Evolutionary conservation across 2,329 filamentous ascomycete genomes (phyloP).

Genomic region (Phaeophleospora eucalypticola): DNA sequence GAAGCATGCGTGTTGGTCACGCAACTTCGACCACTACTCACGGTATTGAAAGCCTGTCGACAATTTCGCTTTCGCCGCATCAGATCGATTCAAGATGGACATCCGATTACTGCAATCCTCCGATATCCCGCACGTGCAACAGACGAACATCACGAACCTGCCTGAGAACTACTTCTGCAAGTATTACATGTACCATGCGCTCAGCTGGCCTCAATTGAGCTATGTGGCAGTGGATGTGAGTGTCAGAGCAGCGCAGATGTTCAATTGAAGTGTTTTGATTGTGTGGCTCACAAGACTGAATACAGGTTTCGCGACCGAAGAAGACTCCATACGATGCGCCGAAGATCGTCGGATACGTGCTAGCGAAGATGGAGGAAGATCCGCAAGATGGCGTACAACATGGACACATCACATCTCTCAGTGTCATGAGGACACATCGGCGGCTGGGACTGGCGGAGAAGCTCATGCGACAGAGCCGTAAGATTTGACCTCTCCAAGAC

Average conservation of each 20-base stretch:
- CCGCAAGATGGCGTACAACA: slow-evolving; percentile 85
- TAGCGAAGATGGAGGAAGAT: slow-evolving; percentile 99
- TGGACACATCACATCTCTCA: slow-evolving; percentile 92
- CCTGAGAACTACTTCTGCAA: slow-evolving; percentile 99
- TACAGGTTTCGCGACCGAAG: slow-evolving; percentile 65
- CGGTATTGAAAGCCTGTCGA: too few species aligned
- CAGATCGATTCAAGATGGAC: too few species aligned
- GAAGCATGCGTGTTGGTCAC: too few species aligned
- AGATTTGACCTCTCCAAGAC: slow-evolving; percentile 36
- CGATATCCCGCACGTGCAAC: slow-evolving; percentile 89
- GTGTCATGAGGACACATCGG: slow-evolving; percentile 93
- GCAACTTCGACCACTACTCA: too few species aligned
- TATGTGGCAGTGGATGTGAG: slow-evolving; percentile 85
- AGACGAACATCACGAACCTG: slow-evolving; percentile 97
- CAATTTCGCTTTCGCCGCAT: too few species aligned
- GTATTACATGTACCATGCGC: slow-evolving; percentile 98
- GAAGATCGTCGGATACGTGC: slow-evolving; percentile 97
- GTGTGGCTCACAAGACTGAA: background rate
- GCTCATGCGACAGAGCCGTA: slow-evolving; percentile 93
- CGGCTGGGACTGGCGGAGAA: slow-evolving; percentile 91
- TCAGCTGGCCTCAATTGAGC: slow-evolving; percentile 95
- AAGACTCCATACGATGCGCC: slow-evolving; percentile 82
- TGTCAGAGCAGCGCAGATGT: too few species aligned
- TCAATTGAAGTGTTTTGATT: too few species aligned
- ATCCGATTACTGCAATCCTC: slow-evolving; percentile 80